Evolutionary conservation across 2,329 filamentous ascomycete species (phyloP).

Genomic region (Ophiostoma sp.): DNA sequence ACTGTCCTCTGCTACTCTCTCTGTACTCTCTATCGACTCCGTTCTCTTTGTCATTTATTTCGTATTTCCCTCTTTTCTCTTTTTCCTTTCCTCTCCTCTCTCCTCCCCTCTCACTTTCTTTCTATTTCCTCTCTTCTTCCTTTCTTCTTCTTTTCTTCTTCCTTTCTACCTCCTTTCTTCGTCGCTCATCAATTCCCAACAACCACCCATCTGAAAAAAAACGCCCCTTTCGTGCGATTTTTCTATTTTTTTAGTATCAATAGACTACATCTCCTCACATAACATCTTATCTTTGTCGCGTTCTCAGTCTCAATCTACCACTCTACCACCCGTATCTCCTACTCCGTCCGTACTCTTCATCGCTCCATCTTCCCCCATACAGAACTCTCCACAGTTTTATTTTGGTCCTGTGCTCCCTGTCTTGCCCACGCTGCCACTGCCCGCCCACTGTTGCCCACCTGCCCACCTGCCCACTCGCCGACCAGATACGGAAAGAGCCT

Average conservation of each 20-base stretch:
- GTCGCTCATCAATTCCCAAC: not conserved
- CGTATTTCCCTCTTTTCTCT: not conserved
- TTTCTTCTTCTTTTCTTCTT: not conserved
- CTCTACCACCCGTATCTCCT: too few relatives aligned
- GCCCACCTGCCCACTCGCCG: too few relatives aligned
- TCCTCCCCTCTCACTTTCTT: not conserved
- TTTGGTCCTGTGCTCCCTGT: conserved; percentile 10
- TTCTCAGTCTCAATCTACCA: not conserved
- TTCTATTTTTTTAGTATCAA: too few relatives aligned
- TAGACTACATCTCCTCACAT: too few relatives aligned
- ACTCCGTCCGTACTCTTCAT: too few relatives aligned
- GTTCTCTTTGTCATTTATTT: not conserved
- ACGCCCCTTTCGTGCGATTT: too few relatives aligned
- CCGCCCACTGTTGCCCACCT: not conserved
- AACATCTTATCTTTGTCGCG: too few relatives aligned
- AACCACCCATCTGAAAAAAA: too few relatives aligned
- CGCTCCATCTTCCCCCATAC: not conserved
- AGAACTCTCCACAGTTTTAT: not conserved
- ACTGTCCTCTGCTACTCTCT: too few relatives aligned
- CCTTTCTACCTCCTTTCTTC: not conserved
- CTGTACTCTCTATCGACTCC: too few relatives aligned
- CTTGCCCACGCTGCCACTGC: not conserved
- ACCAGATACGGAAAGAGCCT: too few relatives aligned
- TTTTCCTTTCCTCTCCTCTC: not conserved
- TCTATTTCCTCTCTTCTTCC: not conserved